phyloP scores from a whole-genome alignment of 2,329 filamentous ascomycete species.

The Coleophoma crateriformis region DNA sequence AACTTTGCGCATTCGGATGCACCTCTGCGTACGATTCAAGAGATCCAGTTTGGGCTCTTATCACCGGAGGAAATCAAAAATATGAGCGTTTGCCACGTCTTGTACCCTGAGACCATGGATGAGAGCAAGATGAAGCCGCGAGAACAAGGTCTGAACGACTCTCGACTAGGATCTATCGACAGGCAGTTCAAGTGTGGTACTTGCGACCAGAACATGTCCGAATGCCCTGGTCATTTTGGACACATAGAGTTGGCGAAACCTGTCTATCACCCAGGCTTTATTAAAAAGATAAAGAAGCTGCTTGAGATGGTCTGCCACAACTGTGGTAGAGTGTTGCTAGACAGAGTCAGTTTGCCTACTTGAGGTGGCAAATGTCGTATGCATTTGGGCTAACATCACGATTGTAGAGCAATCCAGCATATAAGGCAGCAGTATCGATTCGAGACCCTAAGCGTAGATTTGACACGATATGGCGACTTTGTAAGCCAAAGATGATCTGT shows the following conservation, averaged over 20 bases:
- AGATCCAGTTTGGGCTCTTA: conserved; percentile 97
- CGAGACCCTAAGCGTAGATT: conserved; percentile 95
- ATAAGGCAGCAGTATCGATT: conserved; percentile 72
- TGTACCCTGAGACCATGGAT: conserved; percentile 99
- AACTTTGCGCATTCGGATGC: conserved; percentile 88
- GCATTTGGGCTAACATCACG: conserved; percentile 55
- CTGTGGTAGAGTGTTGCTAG: conserved; percentile 94
- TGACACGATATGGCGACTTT: conserved; percentile 84
- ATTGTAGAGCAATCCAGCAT: conserved; percentile 75
- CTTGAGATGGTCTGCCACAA: conserved; percentile 98
- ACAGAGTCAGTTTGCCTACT: conserved; percentile 84
- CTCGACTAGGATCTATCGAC: conserved; percentile 93
- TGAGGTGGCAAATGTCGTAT: conserved; percentile 45
- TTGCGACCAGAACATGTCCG: conserved; percentile 90
- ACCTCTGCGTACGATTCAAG: conserved; percentile 94
- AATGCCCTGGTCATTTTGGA: conserved; percentile 96
- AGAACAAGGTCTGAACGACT: conserved; percentile 89
- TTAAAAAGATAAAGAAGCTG: conserved; percentile 99
- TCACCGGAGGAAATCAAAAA: conserved; percentile 98
- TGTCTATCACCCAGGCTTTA: conserved; percentile 91
- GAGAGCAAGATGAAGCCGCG: conserved; percentile 88
- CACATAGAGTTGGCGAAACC: conserved; percentile 97
- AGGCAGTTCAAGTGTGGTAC: conserved; percentile 93
- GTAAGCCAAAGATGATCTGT: conserved; percentile 82
- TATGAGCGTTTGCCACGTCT: conserved; percentile 93